These are phyloP conservation scores for Zelopaecilomyces penicillatus DNA, from an alignment of 2,329 filamentous ascomycete species.

Conservation along the genomic window DNA sequence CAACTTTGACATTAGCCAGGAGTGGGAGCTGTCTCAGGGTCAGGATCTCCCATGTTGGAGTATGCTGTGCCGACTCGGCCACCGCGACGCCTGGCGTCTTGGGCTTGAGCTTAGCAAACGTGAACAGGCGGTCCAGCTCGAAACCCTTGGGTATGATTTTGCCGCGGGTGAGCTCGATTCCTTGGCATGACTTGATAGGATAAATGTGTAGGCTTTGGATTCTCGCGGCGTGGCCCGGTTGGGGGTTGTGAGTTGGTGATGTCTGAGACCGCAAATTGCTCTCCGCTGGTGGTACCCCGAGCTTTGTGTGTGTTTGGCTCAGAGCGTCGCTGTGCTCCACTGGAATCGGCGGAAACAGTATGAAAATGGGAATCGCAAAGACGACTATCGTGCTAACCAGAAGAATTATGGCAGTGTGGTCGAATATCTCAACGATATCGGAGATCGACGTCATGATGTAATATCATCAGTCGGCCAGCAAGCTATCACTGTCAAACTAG, in stretches of 20 bases:
- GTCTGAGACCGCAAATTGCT: conserved; percentile 28
- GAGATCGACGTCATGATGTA: conserved; percentile 14
- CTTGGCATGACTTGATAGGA: conserved; percentile 74
- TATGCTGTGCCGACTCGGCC: conserved; percentile 27
- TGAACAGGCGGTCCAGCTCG: conserved; percentile 74
- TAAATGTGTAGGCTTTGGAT: conserved; percentile 67
- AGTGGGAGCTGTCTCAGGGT: conserved; percentile 61
- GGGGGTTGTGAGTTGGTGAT: conserved; percentile 13
- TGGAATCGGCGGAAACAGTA: conserved; percentile 46
- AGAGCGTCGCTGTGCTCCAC: conserved; percentile 46
- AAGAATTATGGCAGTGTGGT: conserved; percentile 28
- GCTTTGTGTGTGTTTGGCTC: conserved; percentile 43
- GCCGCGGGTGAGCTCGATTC: conserved; percentile 61
- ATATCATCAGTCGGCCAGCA: no score
- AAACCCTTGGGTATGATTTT: conserved; percentile 62
- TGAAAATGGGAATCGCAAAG: conserved; percentile 45
- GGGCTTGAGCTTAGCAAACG: conserved; percentile 56
- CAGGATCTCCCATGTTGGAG: conserved; percentile 55
- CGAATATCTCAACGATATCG: conserved; percentile 17
- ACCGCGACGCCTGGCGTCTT: not conserved
- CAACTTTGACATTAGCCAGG: conserved; percentile 60
- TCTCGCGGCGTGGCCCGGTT: conserved; percentile 13
- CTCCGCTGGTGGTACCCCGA: conserved; percentile 32
- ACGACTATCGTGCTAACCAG: conserved; percentile 37
- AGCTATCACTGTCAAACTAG: no score